phyloP scores from a whole-genome alignment of 2,329 filamentous ascomycete genomes.

The Pyrenochaeta sp. region DNA sequence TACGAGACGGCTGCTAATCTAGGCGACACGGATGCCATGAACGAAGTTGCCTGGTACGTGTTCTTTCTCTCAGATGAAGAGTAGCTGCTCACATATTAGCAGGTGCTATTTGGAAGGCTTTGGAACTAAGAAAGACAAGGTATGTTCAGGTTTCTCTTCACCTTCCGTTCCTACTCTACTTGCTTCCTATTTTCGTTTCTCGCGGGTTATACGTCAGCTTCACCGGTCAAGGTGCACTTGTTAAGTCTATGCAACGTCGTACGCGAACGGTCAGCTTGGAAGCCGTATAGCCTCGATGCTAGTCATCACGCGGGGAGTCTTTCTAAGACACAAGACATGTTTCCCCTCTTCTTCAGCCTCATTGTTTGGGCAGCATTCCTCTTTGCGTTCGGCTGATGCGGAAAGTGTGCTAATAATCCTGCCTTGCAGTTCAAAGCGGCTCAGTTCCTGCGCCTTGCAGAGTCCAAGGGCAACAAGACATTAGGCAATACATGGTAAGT shows the following conservation, averaged over 20 bases:
- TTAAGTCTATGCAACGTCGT: conserved; percentile 21
- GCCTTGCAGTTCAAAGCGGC: conserved; percentile 76
- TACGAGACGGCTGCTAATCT: conserved; percentile 98
- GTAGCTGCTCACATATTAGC: too few relatives aligned
- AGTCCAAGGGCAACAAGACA: conserved; percentile 86
- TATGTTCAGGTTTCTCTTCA: conserved; percentile 63
- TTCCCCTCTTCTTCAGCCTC: conserved; percentile 40
- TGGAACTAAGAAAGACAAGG: conserved; percentile 98
- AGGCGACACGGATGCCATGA: conserved; percentile 97
- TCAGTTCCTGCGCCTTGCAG: conserved; percentile 90
- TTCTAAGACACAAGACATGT: conserved; percentile 35
- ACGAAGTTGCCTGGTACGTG: conserved; percentile 93
- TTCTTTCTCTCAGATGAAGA: too few relatives aligned
- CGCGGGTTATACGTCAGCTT: conserved; percentile 15
- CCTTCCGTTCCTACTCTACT: conserved; percentile 5
- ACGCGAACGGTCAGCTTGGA: conserved; percentile 35
- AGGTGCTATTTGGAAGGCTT: conserved; percentile 98
- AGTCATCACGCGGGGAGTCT: conserved; percentile 33
- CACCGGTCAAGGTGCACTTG: conserved; percentile 33
- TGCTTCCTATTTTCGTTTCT: conserved; percentile 10
- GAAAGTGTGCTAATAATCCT: conserved; percentile 33
- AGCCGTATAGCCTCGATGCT: conserved; percentile 18
- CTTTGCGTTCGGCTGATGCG: conserved; percentile 36
- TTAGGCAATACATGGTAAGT: conserved; percentile 92
- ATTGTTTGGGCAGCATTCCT: conserved; percentile 52